A percentile compares a stretch with the other conserved stretches of the same genome.
Conservation (phyloP, 768 basidiomycete species). For the Daedalea quercina region DNA sequence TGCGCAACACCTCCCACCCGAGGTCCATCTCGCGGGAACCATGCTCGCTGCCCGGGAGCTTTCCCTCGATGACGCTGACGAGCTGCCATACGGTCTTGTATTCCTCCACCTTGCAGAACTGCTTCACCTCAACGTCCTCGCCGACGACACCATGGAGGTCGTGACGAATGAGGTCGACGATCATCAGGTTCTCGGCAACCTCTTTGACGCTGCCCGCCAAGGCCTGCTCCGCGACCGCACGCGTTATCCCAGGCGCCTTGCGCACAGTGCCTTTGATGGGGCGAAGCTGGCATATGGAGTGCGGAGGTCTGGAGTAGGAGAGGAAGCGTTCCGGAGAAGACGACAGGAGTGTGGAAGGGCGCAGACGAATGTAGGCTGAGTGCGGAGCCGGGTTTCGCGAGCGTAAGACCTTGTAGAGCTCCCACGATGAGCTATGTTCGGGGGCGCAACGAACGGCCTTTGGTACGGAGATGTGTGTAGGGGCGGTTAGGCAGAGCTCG, state of each 20-base stretch:
- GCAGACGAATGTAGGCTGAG: constrained; percentile 72
- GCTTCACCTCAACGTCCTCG: constrained; percentile 72
- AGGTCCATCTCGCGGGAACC: constrained; percentile 40
- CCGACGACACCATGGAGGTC: constrained; percentile 84
- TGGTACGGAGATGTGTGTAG: constrained; percentile 50
- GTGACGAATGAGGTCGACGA: constrained; percentile 92
- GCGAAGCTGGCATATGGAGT: constrained; percentile 69
- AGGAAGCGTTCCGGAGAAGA: constrained; percentile 93
- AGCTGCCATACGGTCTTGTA: constrained; percentile 95
- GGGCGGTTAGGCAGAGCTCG: constrained; percentile 85
- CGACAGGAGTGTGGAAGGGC: constrained; percentile 71
- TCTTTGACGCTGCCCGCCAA: constrained; percentile 74
- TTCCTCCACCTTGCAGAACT: constrained; percentile 85
- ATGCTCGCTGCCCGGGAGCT: constrained; percentile 37
- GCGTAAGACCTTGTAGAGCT: constrained; percentile 66
- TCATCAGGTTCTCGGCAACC: constrained; percentile 96
- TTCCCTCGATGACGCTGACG: constrained; percentile 88
- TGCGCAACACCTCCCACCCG: constrained; percentile 73
- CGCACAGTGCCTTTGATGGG: constrained; percentile 93
- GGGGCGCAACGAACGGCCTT: constrained; percentile 15
- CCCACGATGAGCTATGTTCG: constrained; percentile 51
- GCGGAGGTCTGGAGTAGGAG: constrained; percentile 63
- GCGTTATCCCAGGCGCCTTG: constrained; percentile 58
- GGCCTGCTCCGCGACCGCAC: constrained; percentile 56
- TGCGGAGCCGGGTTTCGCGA: constrained; percentile 83